Percentiles rank a stretch among this genome's conserved stretches.
phyloP scores from a whole-genome alignment of 2,329 filamentous ascomycete genomes.

The Phaeosphaeriaceae sp. region DNA sequence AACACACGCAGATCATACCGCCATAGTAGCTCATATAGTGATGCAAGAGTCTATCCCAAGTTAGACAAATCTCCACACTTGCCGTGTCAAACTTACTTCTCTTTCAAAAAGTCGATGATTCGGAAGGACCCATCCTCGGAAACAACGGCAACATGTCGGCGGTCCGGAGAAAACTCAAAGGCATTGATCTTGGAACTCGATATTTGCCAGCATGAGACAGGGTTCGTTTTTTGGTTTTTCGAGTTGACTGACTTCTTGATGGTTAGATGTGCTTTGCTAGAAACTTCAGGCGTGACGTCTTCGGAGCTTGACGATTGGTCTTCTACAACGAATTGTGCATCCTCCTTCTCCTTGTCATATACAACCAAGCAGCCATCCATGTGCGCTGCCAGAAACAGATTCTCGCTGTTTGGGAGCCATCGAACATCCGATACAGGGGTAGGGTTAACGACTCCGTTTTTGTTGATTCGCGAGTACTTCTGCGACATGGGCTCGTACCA shows the following conservation, averaged over 20 bases:
- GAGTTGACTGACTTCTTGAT: constrained; percentile 93
- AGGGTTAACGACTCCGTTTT: constrained; percentile 90
- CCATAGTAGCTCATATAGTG: constrained; percentile 93
- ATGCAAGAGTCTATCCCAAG: constrained; percentile 71
- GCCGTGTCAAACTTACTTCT: constrained; percentile 67
- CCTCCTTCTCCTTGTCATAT: constrained; percentile 97
- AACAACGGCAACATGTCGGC: constrained; percentile 83
- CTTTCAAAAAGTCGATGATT: constrained; percentile 89
- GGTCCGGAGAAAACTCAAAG: constrained; percentile 91
- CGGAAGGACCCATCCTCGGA: constrained; percentile 89
- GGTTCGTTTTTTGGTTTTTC: constrained; percentile 91
- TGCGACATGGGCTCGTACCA: constrained; percentile 99
- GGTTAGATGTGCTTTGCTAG: constrained; percentile 60
- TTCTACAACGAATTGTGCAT: constrained; percentile 78
- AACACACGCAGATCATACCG: constrained; percentile 89
- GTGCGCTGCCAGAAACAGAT: constrained; percentile 88
- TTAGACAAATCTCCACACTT: not conserved
- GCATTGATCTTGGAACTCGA: constrained; percentile 90
- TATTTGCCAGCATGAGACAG: constrained; percentile 89
- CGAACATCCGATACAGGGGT: constrained; percentile 85
- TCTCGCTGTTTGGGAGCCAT: constrained; percentile 95
- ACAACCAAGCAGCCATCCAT: constrained; percentile 90
- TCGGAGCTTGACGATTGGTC: constrained; percentile 48
- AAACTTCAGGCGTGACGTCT: constrained; percentile 38
- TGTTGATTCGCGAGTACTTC: constrained; percentile 93